Conservation (phyloP, 2,329 filamentous ascomycete species). For the Lasiodiplodia hormozganensis region DNA sequence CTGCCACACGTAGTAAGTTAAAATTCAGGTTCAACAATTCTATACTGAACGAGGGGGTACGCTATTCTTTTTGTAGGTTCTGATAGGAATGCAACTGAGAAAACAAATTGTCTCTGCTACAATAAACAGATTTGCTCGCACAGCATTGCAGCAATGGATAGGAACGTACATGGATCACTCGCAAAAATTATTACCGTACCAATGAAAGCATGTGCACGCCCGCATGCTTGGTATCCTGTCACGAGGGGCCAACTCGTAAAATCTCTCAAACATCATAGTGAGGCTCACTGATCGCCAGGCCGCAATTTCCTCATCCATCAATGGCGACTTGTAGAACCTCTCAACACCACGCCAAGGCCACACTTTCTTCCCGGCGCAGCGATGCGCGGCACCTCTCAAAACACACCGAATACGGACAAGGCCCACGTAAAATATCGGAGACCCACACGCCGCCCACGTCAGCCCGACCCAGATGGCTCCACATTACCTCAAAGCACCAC, state of each 20-base stretch:
- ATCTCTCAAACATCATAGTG: background rate
- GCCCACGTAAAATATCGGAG: background rate
- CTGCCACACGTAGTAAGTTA: background rate
- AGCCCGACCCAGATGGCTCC: conserved; percentile 3
- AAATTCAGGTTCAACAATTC: background rate
- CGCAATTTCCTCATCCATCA: background rate
- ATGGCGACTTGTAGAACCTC: background rate
- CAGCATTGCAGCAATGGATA: background rate
- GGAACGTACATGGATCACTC: background rate
- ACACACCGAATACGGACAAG: background rate
- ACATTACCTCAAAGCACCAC: background rate
- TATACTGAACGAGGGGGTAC: background rate
- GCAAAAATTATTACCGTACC: background rate
- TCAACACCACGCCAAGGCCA: conserved; percentile 24
- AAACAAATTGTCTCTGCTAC: background rate
- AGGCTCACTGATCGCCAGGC: background rate
- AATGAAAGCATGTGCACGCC: background rate
- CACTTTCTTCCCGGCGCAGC: background rate
- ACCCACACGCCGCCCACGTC: conserved; percentile 2
- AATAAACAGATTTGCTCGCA: background rate
- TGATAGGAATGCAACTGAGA: background rate
- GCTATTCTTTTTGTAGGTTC: background rate
- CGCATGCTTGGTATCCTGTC: background rate
- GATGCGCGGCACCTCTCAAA: conserved; percentile 1
- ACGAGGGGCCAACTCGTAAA: background rate